Percentiles rank a stretch among this genome's conserved stretches.
These are phyloP conservation scores for Oemleria cerasiformis DNA, from an alignment of 306 rosid genomes.

Conservation along the genomic window DNA sequence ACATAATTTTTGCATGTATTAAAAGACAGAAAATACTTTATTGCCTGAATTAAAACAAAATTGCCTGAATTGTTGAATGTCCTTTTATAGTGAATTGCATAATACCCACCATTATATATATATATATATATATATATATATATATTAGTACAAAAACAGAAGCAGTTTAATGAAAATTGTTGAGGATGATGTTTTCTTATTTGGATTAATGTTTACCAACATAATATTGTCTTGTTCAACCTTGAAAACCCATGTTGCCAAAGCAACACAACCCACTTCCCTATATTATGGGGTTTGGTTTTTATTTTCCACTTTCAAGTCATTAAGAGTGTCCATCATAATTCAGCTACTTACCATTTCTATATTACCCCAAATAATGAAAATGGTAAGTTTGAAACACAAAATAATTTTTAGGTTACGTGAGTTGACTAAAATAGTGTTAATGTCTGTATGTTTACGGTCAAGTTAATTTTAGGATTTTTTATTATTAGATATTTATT, in stretches of 20 bases:
- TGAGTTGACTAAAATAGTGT: no score
- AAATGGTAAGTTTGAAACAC: no score
- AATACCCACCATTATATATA: background rate
- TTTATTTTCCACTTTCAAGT: slow-evolving; percentile 35
- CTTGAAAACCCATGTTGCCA: slow-evolving; percentile 7
- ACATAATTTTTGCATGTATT: no score
- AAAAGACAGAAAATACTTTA: background rate
- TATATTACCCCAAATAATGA: background rate
- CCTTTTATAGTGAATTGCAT: background rate
- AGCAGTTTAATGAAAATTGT: background rate
- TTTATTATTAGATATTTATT: no score
- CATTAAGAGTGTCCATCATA: slow-evolving; percentile 14
- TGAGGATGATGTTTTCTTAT: background rate
- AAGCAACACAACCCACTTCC: slow-evolving; percentile 30
- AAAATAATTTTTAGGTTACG: no score
- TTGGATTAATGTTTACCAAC: background rate
- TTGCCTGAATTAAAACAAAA: background rate
- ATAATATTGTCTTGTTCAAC: background rate
- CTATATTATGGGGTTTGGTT: slow-evolving; percentile 28
- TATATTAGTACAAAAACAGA: background rate
- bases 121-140: no score
- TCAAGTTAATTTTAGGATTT: no score
- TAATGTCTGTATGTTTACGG: no score
- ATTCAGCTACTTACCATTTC: slow-evolving; percentile 1
- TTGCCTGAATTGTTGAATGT: background rate